phyloP scores from a whole-genome alignment of 2,329 filamentous ascomycete species.

The Colletotrichum spinosum region DNA sequence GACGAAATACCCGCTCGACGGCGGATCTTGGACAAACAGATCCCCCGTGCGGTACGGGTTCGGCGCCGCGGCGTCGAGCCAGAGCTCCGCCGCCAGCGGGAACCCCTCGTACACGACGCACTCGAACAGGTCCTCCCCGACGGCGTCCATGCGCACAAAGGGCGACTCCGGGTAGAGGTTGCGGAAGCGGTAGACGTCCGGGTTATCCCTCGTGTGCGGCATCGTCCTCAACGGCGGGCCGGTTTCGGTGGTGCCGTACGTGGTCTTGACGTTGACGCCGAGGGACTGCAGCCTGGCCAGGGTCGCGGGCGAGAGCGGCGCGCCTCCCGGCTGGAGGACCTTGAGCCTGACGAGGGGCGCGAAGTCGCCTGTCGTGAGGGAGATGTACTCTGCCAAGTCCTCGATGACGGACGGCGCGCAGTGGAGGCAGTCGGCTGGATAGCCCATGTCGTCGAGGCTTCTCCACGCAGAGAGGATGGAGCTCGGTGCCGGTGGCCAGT shows the following conservation, averaged over 20 bases:
- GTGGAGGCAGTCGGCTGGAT: conserved; percentile 22
- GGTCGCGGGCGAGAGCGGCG: conserved; percentile 1
- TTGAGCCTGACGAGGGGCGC: conserved; percentile 13
- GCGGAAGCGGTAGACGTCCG: conserved; percentile 27
- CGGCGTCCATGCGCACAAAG: conserved; percentile 10
- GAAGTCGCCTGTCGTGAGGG: conserved; percentile 22
- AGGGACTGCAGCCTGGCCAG: conserved; percentile 13
- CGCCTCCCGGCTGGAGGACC: conserved; percentile 24
- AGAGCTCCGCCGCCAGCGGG: too few species aligned
- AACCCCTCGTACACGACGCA: too few species aligned
- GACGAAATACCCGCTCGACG: too few species aligned
- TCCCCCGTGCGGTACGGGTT: too few species aligned
- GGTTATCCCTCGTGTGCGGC: conserved; percentile 29
- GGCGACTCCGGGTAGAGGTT: conserved; percentile 27
- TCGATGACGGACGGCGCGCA: conserved; percentile 30
- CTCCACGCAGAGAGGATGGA: conserved; percentile 26
- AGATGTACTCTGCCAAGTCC: conserved; percentile 27
- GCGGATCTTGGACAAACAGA: too few species aligned
- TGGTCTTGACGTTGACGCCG: conserved; percentile 31
- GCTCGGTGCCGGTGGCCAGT: conserved; percentile 32
- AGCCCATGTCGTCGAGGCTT: background rate
- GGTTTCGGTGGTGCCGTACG: conserved; percentile 27
- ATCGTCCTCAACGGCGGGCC: conserved; percentile 22
- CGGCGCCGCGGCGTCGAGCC: too few species aligned
- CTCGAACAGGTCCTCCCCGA: conserved; percentile 3